Base-by-base conservation (phyloP, 164 flowering plant species). In the Piper longum region DNA sequence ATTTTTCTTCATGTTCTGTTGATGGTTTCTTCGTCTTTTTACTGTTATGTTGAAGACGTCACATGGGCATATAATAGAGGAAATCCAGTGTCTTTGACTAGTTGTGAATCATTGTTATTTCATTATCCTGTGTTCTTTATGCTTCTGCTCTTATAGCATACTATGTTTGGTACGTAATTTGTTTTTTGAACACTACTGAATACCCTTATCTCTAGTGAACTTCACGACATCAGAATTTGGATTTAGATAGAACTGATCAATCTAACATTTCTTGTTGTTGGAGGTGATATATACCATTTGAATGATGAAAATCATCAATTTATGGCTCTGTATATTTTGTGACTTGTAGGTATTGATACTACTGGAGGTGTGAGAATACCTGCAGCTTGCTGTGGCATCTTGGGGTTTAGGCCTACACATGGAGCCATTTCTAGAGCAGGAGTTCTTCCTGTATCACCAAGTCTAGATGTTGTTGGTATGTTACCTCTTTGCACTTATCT, bases 391-490 rank as follows among this genome's bases (percentile, higher is more conserved):
- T 89, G 97, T 80, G 90, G 92, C 42, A 51, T 88, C 51, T 16
- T 88, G 16, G 97, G 98, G 61, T 86, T 89, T 67, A 81, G 91
- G 18, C 79, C 97, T 8, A 89, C 98, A 18, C 77, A 88, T 78
- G 97, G 97, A 4, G 74, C 80, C 70, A 81, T 89, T 71, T 78
- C 96, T 71, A 83, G 74, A 16, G 55, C 66, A 18, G 97, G 97
- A 57, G 68, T 76, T 54, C 69, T 88, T 76, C 96, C 91, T 64
- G 81, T 89, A 66, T 81, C 98, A 13, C 63, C 82, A 36, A 93
- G 97, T 71, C 85, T 89, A 52, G 97, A 89, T 71, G 77, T 92
- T 58, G 80, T 89, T 61, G 98, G 98, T 93, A 85, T 67, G 87
- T 48, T 48, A 9, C 52, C 14, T 48, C 52, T 48, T 48, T 8